Base-by-base conservation (phyloP, 176 grass and related monocot genomes). In the Carex littledalei region DNA sequence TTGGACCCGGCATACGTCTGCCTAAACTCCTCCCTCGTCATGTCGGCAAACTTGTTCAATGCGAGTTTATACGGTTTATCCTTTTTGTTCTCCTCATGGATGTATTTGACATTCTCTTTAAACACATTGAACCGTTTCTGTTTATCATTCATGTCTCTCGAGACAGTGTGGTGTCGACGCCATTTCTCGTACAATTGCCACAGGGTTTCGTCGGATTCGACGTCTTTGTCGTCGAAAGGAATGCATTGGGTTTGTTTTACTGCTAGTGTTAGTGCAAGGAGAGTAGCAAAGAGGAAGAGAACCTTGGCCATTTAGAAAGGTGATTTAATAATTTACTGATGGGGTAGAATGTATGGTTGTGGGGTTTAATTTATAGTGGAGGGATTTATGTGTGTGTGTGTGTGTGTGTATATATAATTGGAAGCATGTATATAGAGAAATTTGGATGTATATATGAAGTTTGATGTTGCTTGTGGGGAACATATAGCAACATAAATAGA, bases 61-160 rank as follows among this genome's bases (percentile, higher is more conserved):
- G 87, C 85, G 3, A 97, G 92, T 84, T 97, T 97, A 86, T 97
- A 97, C 11, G 94, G 92, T n/a, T 86, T 90, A 76, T 91, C 92
- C 12, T 86, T 35, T 50, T 53, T 67, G 90, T 97, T 97, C 84
- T 87, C 90, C 0, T 94, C 88, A 86, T 97, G 90, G 84, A 97
- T 87, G 86, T 93, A 92, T 24, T 64, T 83, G 15, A 75, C 94
- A 86, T 97, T 97, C 65, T 89, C 90, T 74, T 83, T 85, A 84
- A 97, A 94, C 16, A 91, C 90, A 80, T 97, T 92, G 92, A 97
- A 97, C 76, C 88, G 90, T 4, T 86, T 88, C 1, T 54, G 37
- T 57, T 92, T 92, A 0, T 97, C 94, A 5, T 14, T 63, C 8
- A 91, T 85, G 87, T 97, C 92, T 0, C 92, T 63, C 73, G 92